phyloP scores from a whole-genome alignment of 2,329 filamentous ascomycete species.

The Hypomyces rosellus region DNA sequence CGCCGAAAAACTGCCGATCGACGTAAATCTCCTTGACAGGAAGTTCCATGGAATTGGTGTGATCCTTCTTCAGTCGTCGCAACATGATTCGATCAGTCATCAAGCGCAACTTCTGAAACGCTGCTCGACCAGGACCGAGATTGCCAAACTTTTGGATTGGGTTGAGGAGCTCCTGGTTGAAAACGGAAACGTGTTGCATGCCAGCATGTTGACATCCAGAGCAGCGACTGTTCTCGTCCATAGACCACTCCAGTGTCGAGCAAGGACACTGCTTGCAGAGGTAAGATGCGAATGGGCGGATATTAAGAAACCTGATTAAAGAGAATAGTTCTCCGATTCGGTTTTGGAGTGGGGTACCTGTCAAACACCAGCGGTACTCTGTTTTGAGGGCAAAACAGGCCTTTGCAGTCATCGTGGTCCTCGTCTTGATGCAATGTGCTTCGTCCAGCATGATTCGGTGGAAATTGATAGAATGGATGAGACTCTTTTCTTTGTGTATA shows the following conservation, averaged over 20 bases:
- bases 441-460: conserved; percentile 93
- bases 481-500: conserved; percentile 69
- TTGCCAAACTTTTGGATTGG: conserved; percentile 64
- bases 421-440: conserved; percentile 87
- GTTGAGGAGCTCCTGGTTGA: conserved; percentile 92
- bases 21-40: conserved; percentile 91
- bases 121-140: conserved; percentile 55
- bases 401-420: conserved; percentile 85
- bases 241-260: conserved; percentile 74
- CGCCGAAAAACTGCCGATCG: conserved; percentile 92
- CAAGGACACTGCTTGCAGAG: conserved; percentile 86
- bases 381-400: conserved; percentile 89
- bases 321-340: conserved; percentile 97
- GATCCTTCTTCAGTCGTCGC: conserved; percentile 85
- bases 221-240: conserved; percentile 67
- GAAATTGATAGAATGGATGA: conserved; percentile 80
- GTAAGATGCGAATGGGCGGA: conserved; percentile 86
- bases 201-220: conserved; percentile 48
- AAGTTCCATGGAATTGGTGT: conserved; percentile 91
- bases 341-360: conserved; percentile 92
- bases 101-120: conserved; percentile 75
- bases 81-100: conserved; percentile 95
- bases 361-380: conserved; percentile 90
- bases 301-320: conserved; percentile 81
- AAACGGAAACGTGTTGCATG: conserved; percentile 52